Conservation (phyloP, 306 rosid genomes). For the Inga leiocalycina region DNA sequence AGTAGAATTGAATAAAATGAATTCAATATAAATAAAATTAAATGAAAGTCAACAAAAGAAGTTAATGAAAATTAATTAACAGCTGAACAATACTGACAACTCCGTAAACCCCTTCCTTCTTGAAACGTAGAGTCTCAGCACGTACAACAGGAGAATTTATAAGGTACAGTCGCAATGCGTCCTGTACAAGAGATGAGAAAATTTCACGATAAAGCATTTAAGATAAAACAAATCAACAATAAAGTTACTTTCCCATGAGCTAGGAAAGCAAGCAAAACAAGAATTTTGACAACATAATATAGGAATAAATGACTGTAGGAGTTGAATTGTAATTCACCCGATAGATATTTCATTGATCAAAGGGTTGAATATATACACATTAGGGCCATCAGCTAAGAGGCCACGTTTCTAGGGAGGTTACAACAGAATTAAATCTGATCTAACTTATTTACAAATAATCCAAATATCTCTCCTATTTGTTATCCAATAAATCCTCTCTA, state of each 20-base stretch:
- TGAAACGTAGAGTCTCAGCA: constrained; percentile 90
- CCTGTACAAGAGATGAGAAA: constrained; percentile 52
- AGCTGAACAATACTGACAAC: constrained; percentile 69
- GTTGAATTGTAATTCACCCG: too few relatives aligned
- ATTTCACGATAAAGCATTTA: background rate
- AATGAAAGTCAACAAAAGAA: background rate
- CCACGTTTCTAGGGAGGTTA: too few relatives aligned
- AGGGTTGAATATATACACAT: too few relatives aligned
- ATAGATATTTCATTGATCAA: too few relatives aligned
- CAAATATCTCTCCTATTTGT: too few relatives aligned
- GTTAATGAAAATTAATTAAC: constrained; percentile 5
- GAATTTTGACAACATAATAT: constrained; percentile 10
- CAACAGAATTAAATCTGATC: too few relatives aligned
- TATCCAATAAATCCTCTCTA: too few relatives aligned
- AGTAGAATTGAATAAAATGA: constrained; percentile 14
- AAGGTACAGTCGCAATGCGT: constrained; percentile 85
- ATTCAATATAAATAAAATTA: constrained; percentile 17
- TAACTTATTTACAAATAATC: too few relatives aligned
- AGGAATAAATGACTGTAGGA: too few relatives aligned
- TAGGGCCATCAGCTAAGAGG: too few relatives aligned
- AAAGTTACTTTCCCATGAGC: background rate
- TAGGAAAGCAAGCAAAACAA: constrained; percentile 16
- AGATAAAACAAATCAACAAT: background rate
- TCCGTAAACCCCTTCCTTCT: constrained; percentile 96
- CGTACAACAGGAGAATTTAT: constrained; percentile 98